A percentile compares a stretch with the other conserved stretches of the same genome.
These are phyloP conservation scores for Puccinia hordei DNA, from an alignment of 1,284 basidiomycete species.

Conservation along the genomic window DNA sequence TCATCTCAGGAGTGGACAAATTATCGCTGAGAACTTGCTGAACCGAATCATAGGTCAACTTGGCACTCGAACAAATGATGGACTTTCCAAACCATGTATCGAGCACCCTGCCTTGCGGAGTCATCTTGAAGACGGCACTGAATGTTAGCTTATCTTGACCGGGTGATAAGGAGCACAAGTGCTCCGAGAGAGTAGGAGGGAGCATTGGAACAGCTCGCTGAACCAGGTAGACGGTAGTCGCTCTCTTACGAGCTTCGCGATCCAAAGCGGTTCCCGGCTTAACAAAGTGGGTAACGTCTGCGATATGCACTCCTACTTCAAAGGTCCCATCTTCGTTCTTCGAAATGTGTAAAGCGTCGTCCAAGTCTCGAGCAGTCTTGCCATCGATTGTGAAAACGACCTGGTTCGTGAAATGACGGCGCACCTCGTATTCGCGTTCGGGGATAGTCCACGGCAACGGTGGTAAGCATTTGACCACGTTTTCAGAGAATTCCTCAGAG, in stretches of 20 bases:
- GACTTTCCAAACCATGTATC: conserved; percentile 91
- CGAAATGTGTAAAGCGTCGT: conserved; percentile 89
- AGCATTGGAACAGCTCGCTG: conserved; percentile 96
- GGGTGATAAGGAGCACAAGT: conserved; percentile 86
- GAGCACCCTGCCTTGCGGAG: conserved; percentile 75
- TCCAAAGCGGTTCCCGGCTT: conserved; percentile 82
- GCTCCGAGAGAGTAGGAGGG: conserved; percentile 83
- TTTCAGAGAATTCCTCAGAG: conserved; percentile 61
- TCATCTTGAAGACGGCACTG: conserved; percentile 83
- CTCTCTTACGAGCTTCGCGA: conserved; percentile 94
- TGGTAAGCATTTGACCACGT: conserved; percentile 92
- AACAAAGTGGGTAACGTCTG: conserved; percentile 89
- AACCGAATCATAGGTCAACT: conserved; percentile 74
- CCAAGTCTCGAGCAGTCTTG: conserved; percentile 81
- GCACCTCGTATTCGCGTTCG: conserved; percentile 79
- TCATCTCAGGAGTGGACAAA: conserved; percentile 4
- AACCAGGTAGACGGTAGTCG: conserved; percentile 93
- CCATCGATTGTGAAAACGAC: conserved; percentile 94
- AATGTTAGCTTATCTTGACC: conserved; percentile 86
- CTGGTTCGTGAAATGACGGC: conserved; percentile 81
- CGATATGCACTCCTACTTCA: conserved; percentile 89
- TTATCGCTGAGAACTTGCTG: conserved; percentile 73
- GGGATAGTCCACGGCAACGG: conserved; percentile 93
- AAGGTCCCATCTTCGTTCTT: conserved; percentile 84
- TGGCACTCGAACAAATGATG: conserved; percentile 83